Evolutionary conservation across 768 basidiomycete genomes (phyloP), one percentile per base, ranked within the genome.

Genomic region (Gelatoporia subvermispora): DNA sequence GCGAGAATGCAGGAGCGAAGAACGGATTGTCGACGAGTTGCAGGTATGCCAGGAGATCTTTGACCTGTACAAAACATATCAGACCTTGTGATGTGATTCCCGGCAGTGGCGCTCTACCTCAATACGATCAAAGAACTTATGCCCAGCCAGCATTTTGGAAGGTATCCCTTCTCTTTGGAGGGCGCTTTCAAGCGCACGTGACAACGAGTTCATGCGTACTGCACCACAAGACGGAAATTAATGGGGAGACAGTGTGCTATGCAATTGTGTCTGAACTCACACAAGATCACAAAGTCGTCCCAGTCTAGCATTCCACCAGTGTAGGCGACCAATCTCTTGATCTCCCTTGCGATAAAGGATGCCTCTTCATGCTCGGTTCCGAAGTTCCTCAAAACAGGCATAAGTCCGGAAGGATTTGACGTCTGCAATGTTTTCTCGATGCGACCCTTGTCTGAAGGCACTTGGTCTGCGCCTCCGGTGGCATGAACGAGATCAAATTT

Each of bases 131-230:
- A 93, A 93, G 73, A 93, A 93, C 60, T 84, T 87, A 59, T 87
- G 85, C 0, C 90, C 90, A 18, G 81, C 84, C 2, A 93, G 73
- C 42, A 93, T 77, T 49, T 79, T 70, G 56, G 77, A 80, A 1
- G 90, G 90, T 35, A 95, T 87, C n/a, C 81, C 78, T 53, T 84
- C 79, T 52, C 77, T 82, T 60, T 90, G 88, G 20, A 95, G 65
- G 0, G 84, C 82, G 13, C 73, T 76, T 66, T 93, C 93, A 28
- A 93, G 76, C 0, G 72, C 70, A 25, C 90, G 76, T 1, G 88
- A 91, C 4, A 91, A 68, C 0, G 90, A 84, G 62, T 87, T 92
- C 58, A 82, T 90, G 23, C 92, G 78, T 35, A 95, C 88, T 90
- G 35, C 3, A 3, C 34, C 10, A 49, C 24, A 41, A 20, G 18